Percentiles rank a stretch among this genome's conserved stretches.
Evolutionary conservation across 1,284 basidiomycete species (phyloP).

Genomic region (Cutaneotrichosporon cutaneum): DNA sequence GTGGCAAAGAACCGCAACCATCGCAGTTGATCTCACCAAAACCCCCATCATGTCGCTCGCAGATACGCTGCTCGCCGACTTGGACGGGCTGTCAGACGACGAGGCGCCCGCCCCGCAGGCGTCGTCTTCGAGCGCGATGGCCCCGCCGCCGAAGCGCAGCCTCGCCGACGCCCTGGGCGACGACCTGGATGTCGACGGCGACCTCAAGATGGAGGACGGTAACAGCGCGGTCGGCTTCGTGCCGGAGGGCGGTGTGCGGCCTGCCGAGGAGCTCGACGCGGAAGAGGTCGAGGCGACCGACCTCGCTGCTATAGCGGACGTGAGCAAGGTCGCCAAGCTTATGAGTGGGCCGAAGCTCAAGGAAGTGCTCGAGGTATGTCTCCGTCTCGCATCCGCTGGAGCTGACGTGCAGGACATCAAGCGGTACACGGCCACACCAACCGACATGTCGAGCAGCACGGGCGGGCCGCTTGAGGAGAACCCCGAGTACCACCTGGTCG

Average conservation of each 20-base stretch:
- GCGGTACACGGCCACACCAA: slow-evolving; percentile 73
- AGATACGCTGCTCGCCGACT: slow-evolving; percentile 53
- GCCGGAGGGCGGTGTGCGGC: slow-evolving; percentile 82
- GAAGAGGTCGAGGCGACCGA: slow-evolving; percentile 93
- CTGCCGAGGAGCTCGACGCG: slow-evolving; percentile 87
- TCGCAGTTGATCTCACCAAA: background rate
- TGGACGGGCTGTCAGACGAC: slow-evolving; percentile 53
- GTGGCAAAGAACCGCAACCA: slow-evolving; percentile 2
- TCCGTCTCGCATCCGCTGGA: slow-evolving; percentile 1
- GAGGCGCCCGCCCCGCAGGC: slow-evolving; percentile 28
- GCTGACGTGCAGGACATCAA: slow-evolving; percentile 70
- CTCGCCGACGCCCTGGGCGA: slow-evolving; percentile 22
- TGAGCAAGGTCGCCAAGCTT: slow-evolving; percentile 83
- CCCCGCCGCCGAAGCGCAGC: slow-evolving; percentile 21
- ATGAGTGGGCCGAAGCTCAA: slow-evolving; percentile 78
- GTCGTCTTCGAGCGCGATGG: slow-evolving; percentile 21
- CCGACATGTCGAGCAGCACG: slow-evolving; percentile 67
- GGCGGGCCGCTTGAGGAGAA: slow-evolving; percentile 76
- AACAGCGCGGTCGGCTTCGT: slow-evolving; percentile 60
- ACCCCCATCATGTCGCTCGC: slow-evolving; percentile 49
- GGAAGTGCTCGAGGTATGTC: slow-evolving; percentile 73
- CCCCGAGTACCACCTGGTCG: slow-evolving; percentile 94
- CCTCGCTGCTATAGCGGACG: slow-evolving; percentile 74
- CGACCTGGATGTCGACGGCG: slow-evolving; percentile 31
- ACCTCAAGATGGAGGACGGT: slow-evolving; percentile 46